Percentiles rank a stretch among this genome's conserved stretches.
Conservation (phyloP, 2,329 filamentous ascomycete genomes). For the Neofusicoccum laricinum region DNA sequence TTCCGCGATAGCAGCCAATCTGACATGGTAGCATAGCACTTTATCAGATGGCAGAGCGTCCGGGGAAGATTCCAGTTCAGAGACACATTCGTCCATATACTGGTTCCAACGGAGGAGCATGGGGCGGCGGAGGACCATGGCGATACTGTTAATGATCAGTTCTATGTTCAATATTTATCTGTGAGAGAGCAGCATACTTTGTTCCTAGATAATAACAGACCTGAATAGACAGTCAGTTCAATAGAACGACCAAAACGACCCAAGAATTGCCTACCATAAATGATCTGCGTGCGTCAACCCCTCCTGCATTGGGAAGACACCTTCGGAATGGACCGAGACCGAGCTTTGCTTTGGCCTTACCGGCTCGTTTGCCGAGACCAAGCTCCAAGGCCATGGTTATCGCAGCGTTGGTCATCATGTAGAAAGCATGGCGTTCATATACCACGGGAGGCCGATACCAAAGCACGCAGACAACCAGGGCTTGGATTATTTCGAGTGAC, state of each 20-base stretch:
- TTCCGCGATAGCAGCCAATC: constrained; percentile 57
- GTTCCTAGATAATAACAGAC: constrained; percentile 58
- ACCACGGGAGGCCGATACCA: constrained; percentile 85
- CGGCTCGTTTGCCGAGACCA: constrained; percentile 64
- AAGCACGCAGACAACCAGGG: constrained; percentile 69
- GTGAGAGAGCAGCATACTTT: constrained; percentile 37
- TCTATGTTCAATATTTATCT: background rate
- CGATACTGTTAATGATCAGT: constrained; percentile 41
- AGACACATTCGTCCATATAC: constrained; percentile 62
- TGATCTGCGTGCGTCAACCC: constrained; percentile 56
- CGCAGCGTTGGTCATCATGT: constrained; percentile 78
- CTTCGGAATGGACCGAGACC: constrained; percentile 32
- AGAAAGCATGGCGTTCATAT: constrained; percentile 85
- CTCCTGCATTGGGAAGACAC: constrained; percentile 47
- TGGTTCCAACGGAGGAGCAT: constrained; percentile 60
- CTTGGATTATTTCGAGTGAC: constrained; percentile 78
- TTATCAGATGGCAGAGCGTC: constrained; percentile 58
- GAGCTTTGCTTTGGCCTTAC: constrained; percentile 38
- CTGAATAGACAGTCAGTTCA: background rate
- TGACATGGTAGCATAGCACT: constrained; percentile 56
- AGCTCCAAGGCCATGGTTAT: constrained; percentile 81
- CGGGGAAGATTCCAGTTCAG: constrained; percentile 54
- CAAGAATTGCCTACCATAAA: constrained; percentile 48
- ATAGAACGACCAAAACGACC: background rate
- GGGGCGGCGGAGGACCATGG: constrained; percentile 57